Evolutionary conservation across 345 rosid genomes (phyloP).

Genomic region (Carallia pectinifolia): DNA sequence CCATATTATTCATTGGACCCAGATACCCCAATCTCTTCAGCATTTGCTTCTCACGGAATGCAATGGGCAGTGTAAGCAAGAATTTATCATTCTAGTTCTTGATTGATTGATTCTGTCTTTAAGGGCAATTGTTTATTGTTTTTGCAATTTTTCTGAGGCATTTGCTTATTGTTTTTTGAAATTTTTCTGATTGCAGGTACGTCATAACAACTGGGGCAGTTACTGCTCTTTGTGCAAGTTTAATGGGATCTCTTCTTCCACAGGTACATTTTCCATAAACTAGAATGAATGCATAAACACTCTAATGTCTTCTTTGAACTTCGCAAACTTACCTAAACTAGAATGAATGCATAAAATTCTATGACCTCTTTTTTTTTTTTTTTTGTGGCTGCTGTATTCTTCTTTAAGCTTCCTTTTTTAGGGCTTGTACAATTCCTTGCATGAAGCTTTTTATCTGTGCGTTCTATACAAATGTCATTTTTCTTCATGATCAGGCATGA

Average conservation of each 20-base stretch:
- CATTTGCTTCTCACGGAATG: slow-evolving; percentile 68
- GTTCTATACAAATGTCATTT: neutral
- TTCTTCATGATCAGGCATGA: neutral
- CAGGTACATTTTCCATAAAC: slow-evolving; percentile 34
- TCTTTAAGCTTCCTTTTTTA: neutral
- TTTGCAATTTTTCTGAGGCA: slow-evolving; percentile 10
- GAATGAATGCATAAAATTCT: neutral
- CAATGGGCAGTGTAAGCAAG: slow-evolving; percentile 71
- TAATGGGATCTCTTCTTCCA: slow-evolving; percentile 68
- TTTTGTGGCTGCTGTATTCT: neutral
- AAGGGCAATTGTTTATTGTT: neutral
- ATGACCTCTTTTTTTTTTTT: neutral
- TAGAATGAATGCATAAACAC: neutral
- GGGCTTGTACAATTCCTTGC: no score
- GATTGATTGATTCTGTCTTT: neutral
- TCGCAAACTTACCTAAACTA: neutral
- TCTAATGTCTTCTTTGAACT: neutral
- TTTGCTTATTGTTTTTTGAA: no score
- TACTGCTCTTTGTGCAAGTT: slow-evolving; percentile 67
- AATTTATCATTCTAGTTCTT: neutral
- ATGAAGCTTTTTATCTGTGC: no score
- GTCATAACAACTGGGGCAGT: slow-evolving; percentile 58
- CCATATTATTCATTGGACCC: slow-evolving; percentile 60
- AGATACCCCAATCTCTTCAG: slow-evolving; percentile 74
- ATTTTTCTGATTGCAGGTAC: slow-evolving; percentile 43